phyloP scores from a whole-genome alignment of 164 flowering plant genomes.

The Amborella trichopoda region DNA sequence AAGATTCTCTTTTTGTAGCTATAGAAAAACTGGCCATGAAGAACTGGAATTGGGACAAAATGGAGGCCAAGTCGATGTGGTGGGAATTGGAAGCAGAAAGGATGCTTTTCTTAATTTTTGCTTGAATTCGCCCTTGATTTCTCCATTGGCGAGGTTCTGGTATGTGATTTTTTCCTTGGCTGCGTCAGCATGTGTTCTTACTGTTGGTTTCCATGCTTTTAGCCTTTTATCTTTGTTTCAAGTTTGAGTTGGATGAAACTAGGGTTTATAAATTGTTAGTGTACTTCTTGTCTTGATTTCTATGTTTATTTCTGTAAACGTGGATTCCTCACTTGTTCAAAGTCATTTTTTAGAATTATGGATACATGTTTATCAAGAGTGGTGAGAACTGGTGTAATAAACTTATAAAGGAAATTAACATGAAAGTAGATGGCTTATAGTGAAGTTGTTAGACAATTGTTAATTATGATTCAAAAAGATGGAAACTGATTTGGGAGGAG shows the following conservation, averaged over 20 bases:
- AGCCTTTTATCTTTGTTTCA: background rate
- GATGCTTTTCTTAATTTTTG: conserved; percentile 74
- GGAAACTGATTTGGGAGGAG: too few species aligned
- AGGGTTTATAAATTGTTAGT: background rate
- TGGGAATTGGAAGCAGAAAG: conserved; percentile 71
- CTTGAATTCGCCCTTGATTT: conserved; percentile 37
- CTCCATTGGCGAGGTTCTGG: conserved; percentile 58
- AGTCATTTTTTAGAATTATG: too few species aligned
- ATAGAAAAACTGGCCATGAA: background rate
- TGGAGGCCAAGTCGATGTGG: conserved; percentile 37
- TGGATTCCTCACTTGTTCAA: background rate
- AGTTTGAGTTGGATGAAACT: background rate
- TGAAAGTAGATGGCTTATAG: too few species aligned
- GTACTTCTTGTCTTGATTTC: background rate
- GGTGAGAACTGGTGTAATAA: too few species aligned
- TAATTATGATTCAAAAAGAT: too few species aligned
- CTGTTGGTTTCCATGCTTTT: background rate
- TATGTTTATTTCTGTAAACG: background rate
- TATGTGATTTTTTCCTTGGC: conserved; percentile 8
- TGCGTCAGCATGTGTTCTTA: background rate
- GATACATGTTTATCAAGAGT: too few species aligned
- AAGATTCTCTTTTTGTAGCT: background rate
- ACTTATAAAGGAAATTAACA: too few species aligned
- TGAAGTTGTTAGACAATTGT: too few species aligned
- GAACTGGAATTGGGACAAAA: background rate